These are phyloP conservation scores for Aspergillus sclerotioniger DNA, from an alignment of 495 filamentous ascomycete genomes.

Conservation along the genomic window DNA sequence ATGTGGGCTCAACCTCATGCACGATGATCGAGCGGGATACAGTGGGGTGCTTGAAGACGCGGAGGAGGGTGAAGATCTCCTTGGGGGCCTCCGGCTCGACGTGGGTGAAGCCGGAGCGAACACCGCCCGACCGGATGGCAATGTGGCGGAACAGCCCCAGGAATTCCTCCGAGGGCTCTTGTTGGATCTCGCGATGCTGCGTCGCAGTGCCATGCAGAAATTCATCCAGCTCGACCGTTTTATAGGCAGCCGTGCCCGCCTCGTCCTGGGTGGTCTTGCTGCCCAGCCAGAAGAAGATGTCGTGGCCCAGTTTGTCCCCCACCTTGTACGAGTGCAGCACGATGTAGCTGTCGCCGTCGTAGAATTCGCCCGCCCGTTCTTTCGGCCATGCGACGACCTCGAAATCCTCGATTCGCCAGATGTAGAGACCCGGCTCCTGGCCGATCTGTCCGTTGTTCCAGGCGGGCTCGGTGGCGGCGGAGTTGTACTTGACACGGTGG, in stretches of 20 bases:
- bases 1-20: slow-evolving; percentile 60
- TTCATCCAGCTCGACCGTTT: slow-evolving; percentile 65
- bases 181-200: slow-evolving; percentile 59
- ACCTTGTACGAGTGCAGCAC: slow-evolving; percentile 54
- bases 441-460: slow-evolving; percentile 56
- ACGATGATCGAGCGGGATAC: slow-evolving; percentile 51
- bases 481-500: slow-evolving; percentile 62
- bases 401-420: slow-evolving; percentile 64
- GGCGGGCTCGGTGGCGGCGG: slow-evolving; percentile 57
- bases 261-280: slow-evolving; percentile 61
- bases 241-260: slow-evolving; percentile 62
- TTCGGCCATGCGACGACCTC: slow-evolving; percentile 58
- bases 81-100: slow-evolving; percentile 46
- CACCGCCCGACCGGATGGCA: slow-evolving; percentile 54
- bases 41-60: slow-evolving; percentile 55
- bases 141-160: slow-evolving; percentile 54
- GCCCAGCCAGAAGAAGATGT: slow-evolving; percentile 63
- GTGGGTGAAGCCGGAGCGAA: slow-evolving; percentile 58
- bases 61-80: slow-evolving; percentile 48
- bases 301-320: slow-evolving; percentile 51
- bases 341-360: slow-evolving; percentile 64
- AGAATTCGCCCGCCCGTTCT: slow-evolving; percentile 52
- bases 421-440: slow-evolving; percentile 44
- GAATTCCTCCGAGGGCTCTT: slow-evolving; percentile 55
- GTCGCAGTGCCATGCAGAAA: slow-evolving; percentile 57